Base-by-base conservation (phyloP, 2,329 filamentous ascomycete species). In the Neurospora sp. region DNA sequence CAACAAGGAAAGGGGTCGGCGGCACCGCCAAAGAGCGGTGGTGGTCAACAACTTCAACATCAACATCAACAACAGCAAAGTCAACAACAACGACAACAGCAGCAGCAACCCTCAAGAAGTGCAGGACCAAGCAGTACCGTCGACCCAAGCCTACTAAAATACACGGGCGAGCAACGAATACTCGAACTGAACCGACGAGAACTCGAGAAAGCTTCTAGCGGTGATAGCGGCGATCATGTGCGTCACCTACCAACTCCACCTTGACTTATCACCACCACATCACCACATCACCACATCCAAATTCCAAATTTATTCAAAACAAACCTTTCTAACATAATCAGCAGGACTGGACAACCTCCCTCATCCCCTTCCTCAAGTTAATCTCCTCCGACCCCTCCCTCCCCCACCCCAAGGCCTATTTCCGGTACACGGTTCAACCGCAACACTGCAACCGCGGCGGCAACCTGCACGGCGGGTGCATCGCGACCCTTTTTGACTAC, bases 401-500 rank as follows among this genome's bases (percentile, higher is more conserved):
- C 43, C 77, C 82, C 46, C 79, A 81, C 74, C 81, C 84, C 42
- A 71, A 76, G 68, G 74, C 82, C 68, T 81, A 78, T 39, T 85
- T 72, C 68, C 38, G 46, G 3, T 73, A 71, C 70, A 69, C 67
- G 42, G 71, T 74, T 40, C 82, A 84, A 70, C 78, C 80, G 0
- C 74, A 80, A 3, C 84, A 90, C 79, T 83, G 81, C 78, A 90
- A 90, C 78, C 79, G 82, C 6, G 70, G 84, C 15, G 78, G 78
- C 36, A 89, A 85, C 79, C 79, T 90, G 69, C 38, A 90, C 76
- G 88, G 87, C 68, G 88, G 88, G 19, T 89, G 87, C 72, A 83
- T 87, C 0, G 86, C 91, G 2, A 89, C 89, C 0, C 79, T 93
- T 4, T 89, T 92, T 73, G 91, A 93, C 79, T 81, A 86, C 70